Evolutionary conservation across 176 grass and related monocot species (phyloP).

Genomic region (Oryza glumipatula): DNA sequence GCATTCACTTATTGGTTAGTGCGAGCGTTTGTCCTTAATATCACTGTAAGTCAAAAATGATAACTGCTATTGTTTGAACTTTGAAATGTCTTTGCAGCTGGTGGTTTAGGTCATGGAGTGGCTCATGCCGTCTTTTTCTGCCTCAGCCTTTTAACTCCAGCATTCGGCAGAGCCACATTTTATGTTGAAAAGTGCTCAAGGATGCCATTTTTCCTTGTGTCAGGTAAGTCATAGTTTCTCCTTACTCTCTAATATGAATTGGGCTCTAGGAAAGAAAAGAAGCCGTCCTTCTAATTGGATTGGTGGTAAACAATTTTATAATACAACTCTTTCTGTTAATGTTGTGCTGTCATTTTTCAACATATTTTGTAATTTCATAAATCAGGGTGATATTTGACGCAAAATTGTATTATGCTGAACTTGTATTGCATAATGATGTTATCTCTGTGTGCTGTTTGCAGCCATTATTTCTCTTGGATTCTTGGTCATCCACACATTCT

Average conservation of each 20-base stretch:
- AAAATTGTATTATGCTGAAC: not conserved
- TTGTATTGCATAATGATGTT: slow-evolving; percentile 15
- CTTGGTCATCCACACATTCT: slow-evolving; percentile 86
- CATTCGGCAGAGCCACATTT: slow-evolving; percentile 92
- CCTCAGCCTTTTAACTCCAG: slow-evolving; percentile 87
- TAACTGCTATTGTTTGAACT: slow-evolving; percentile 22
- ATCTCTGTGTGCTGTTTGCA: slow-evolving; percentile 46
- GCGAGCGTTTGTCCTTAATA: slow-evolving; percentile 7
- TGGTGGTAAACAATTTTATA: not conserved
- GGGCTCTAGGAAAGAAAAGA: not conserved
- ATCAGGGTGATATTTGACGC: slow-evolving; percentile 13
- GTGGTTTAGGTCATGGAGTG: slow-evolving; percentile 94
- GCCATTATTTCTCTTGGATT: slow-evolving; percentile 95
- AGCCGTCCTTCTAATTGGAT: slow-evolving; percentile 27
- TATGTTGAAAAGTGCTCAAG: slow-evolving; percentile 81
- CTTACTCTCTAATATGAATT: slow-evolving; percentile 21
- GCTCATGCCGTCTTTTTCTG: slow-evolving; percentile 96
- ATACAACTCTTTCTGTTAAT: slow-evolving; percentile 11
- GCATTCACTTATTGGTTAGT: not conserved
- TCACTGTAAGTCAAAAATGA: slow-evolving; percentile 11
- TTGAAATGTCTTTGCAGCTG: slow-evolving; percentile 68
- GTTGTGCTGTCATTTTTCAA: not conserved
- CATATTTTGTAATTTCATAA: slow-evolving; percentile 32
- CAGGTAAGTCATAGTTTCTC: slow-evolving; percentile 45
- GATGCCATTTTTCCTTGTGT: slow-evolving; percentile 91